phyloP scores from a whole-genome alignment of 768 basidiomycete genomes.

The Austroboletus festivus region DNA sequence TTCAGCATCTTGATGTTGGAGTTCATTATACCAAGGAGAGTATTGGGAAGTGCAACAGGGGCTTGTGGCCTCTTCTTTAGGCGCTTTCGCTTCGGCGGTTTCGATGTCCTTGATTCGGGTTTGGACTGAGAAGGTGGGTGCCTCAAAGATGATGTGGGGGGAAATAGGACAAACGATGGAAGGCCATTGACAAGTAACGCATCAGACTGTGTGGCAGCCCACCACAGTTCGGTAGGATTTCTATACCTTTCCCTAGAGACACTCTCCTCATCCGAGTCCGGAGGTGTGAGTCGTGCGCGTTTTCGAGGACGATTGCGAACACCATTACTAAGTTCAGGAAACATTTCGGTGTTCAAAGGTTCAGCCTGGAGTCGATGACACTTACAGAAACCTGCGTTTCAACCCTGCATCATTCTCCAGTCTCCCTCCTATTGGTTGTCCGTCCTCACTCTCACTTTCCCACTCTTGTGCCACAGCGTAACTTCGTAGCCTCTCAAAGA shows the following conservation, averaged over 20 bases:
- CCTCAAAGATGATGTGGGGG: slow-evolving; percentile 18
- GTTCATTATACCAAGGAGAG: slow-evolving; percentile 70
- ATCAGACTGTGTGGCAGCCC: slow-evolving; percentile 66
- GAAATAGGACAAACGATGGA: slow-evolving; percentile 44
- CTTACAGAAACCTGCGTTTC: slow-evolving; percentile 52
- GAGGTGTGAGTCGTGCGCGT: slow-evolving; percentile 49
- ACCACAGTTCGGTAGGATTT: slow-evolving; percentile 63
- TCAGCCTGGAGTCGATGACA: slow-evolving; percentile 5
- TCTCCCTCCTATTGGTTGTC: slow-evolving; percentile 18
- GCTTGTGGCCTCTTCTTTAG: slow-evolving; percentile 19
- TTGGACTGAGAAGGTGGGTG: slow-evolving; percentile 9
- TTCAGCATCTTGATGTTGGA: slow-evolving; percentile 73
- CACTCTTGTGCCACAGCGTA: slow-evolving; percentile 23
- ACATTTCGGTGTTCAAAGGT: not conserved
- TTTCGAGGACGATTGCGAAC: slow-evolving; percentile 52
- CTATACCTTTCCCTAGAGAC: slow-evolving; percentile 31
- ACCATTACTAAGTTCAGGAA: slow-evolving; percentile 18
- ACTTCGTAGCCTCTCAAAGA: slow-evolving; percentile 19
- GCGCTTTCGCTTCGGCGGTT: slow-evolving; percentile 21
- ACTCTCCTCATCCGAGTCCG: slow-evolving; percentile 36
- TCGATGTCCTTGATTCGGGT: slow-evolving; percentile 8
- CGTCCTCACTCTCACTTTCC: slow-evolving; percentile 39
- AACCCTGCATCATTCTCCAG: slow-evolving; percentile 43
- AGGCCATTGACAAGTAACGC: slow-evolving; percentile 61
- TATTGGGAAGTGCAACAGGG: slow-evolving; percentile 32